Base-by-base conservation (phyloP, 2,329 filamentous ascomycete genomes). In the Fusarium continuum region DNA sequence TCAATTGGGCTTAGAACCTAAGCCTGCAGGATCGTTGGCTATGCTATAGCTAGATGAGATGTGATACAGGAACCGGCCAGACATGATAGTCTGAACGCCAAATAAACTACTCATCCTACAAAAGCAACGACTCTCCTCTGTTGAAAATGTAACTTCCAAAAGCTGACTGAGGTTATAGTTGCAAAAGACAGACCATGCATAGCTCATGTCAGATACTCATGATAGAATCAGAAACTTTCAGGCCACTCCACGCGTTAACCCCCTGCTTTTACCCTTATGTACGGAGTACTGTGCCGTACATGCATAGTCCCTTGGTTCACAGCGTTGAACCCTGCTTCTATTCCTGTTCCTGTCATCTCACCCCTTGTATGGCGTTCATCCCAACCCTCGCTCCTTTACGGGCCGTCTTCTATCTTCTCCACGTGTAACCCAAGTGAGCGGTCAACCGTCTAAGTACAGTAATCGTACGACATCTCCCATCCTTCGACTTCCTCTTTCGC, bases 391-490 rank as follows among this genome's bases (percentile, higher is more conserved):
- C 38, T 45, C 49, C 53, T 44, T 29, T 58, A 25, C 29, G 22
- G 26, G 36, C 29, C 28, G 38, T 38, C 25, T 47, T 43, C 25
- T 59, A 28, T 22, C 29, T 46, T 52, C 35, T 44, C 59, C 59
- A 64, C 60, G 53, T 60, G 60, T 47, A 55, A 16, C 26, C 46
- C 39, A 19, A 32, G 36, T 22, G 19, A 31, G 44, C 20, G 55
- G 45, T 62, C 44, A 38, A 57, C 46, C 35, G 31, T 39, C 40
- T 26, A 19, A 22, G 35, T 23, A n/a, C 20, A 45, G 48, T 44
- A 16, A 50, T 66, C 57, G 44, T 65, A 65, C 47, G 62, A 65
- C 23, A 31, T 28, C 13, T 13, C n/a, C 58, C 26, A 31, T 16
- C 31, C 22, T 22, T n/a, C n/a, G n/a, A n/a, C n/a, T n/a, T n/a